Conservation (phyloP, 768 basidiomycete species). For the Heimioporus sp. region DNA sequence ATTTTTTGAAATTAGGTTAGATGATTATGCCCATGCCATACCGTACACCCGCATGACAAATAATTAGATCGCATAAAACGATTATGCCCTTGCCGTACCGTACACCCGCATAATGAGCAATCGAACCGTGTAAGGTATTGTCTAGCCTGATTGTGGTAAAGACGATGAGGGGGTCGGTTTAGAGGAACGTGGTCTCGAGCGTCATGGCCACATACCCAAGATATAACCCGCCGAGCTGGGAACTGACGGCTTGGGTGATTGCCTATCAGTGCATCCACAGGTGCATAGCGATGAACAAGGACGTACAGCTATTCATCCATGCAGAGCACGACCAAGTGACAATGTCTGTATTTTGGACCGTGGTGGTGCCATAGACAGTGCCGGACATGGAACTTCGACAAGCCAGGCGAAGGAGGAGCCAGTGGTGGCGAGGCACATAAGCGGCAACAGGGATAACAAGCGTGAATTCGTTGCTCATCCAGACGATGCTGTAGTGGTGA, state of each 20-base stretch:
- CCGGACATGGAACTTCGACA: conserved; percentile 7
- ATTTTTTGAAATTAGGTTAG: too few relatives aligned
- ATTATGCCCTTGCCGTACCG: too few relatives aligned
- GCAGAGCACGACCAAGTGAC: conserved; percentile 13
- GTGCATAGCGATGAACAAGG: conserved; percentile 11
- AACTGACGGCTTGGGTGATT: conserved; percentile 6
- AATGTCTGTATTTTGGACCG: conserved; percentile 13
- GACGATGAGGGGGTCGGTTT: conserved; percentile 11
- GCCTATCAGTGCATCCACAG: conserved; percentile 18
- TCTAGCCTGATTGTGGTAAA: conserved; percentile 21
- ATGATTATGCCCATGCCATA: too few relatives aligned
- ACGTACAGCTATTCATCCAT: conserved; percentile 15
- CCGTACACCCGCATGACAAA: too few relatives aligned
- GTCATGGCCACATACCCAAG: conserved; percentile 23
- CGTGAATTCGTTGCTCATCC: conserved; percentile 1
- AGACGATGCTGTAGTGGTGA: conserved; percentile 19
- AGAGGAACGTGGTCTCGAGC: conserved; percentile 22
- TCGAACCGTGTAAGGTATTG: too few relatives aligned
- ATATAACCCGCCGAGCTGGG: conserved; percentile 17
- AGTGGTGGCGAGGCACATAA: conserved; percentile 16
- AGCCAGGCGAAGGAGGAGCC: conserved; percentile 17
- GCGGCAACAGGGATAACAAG: background rate
- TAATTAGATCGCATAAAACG: too few relatives aligned
- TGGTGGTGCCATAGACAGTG: conserved; percentile 12
- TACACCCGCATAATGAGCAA: too few relatives aligned